Base-by-base conservation (phyloP, 2,329 filamentous ascomycete species). In the Sporothrix pseudoabietina region DNA sequence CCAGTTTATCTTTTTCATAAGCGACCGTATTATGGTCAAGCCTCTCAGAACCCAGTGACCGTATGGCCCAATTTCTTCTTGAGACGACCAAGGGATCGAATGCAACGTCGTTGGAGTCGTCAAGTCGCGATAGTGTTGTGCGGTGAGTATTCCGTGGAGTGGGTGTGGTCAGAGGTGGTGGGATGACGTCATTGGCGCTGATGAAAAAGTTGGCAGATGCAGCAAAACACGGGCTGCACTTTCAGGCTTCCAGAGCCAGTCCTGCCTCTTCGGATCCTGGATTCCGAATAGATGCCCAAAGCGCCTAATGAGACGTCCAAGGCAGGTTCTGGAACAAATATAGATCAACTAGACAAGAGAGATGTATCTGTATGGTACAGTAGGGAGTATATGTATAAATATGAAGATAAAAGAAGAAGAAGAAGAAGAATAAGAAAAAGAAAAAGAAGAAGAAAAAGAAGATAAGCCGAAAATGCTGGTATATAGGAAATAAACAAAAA, bases 131-230 rank as follows among this genome's bases (percentile, higher is more conserved):
- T 35, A 12, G 26, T 63, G 35, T 9, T 19, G 14, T 49, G 44
- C 44, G 44, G 44, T 49, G 44, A 49, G 14, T 2, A 19, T 19
- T 49, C 44, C 44, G 44, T 55, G 9, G 22, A 30, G 52, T 55
- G 22, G 22, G 61, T 39, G 22, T 55, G 66, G 19, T 1, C 32
- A 0, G 22, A 49, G n/a, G 32, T 16, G n/a, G 39, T 73, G 63
- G 39, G 14, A 55, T 63, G 66, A 57, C 70, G 70, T 71, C 70
- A 71, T 71, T 71, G 57, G 70, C 57, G 32, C 44, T 69, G 66
- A 8, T 54, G 47, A 69, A 44, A 47, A 57, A 71, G 55, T 71
- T 71, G 69, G 69, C 69, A 71, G 32, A 14, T 4, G 41, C 41
- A 49, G 10, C 30, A 14, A 44, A 5, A 12, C 57, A n/a, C 5